These are phyloP conservation scores for Saccharomyces hybrid DNA, from an alignment of 1,139 yeast species.

Conservation along the genomic window DNA sequence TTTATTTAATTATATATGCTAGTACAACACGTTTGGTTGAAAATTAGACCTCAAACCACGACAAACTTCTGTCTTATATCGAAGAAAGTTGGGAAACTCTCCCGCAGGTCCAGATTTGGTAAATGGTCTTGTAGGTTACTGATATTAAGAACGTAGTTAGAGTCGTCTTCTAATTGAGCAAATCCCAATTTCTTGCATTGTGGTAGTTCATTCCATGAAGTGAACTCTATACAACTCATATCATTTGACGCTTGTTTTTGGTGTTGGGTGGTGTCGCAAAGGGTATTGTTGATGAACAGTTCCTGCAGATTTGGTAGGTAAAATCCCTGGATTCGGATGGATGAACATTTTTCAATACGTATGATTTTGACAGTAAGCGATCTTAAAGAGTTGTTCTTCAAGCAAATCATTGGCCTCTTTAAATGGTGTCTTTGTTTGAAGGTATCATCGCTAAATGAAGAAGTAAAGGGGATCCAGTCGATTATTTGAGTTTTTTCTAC, in stretches of 20 bases:
- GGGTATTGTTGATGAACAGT: constrained; percentile 3
- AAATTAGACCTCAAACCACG: constrained; percentile 11
- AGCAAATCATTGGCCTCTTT: constrained; percentile 18
- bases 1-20: background rate
- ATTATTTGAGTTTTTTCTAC: constrained; percentile 14
- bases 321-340: constrained; percentile 18
- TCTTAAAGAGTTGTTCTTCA: constrained; percentile 16
- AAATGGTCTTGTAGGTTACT: constrained; percentile 12
- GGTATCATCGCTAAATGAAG: constrained; percentile 1
- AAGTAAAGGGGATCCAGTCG: constrained; percentile 19
- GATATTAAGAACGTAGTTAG: constrained; percentile 14
- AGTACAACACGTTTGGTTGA: background rate
- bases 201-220: constrained; percentile 23
- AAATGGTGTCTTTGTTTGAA: constrained; percentile 1
- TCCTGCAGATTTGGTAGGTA: constrained; percentile 18
- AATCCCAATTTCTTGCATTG: constrained; percentile 9
- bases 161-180: constrained; percentile 3
- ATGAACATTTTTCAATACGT: constrained; percentile 8
- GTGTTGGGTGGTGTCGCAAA: background rate
- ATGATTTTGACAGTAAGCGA: constrained; percentile 16
- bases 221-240: constrained; percentile 18
- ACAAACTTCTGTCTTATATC: constrained; percentile 21
- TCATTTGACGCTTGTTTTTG: constrained; percentile 6
- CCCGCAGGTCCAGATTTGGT: constrained; percentile 15
- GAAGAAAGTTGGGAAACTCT: constrained; percentile 19